phyloP scores from a whole-genome alignment of 345 rosid species.

The Orychophragmus violaceus region DNA sequence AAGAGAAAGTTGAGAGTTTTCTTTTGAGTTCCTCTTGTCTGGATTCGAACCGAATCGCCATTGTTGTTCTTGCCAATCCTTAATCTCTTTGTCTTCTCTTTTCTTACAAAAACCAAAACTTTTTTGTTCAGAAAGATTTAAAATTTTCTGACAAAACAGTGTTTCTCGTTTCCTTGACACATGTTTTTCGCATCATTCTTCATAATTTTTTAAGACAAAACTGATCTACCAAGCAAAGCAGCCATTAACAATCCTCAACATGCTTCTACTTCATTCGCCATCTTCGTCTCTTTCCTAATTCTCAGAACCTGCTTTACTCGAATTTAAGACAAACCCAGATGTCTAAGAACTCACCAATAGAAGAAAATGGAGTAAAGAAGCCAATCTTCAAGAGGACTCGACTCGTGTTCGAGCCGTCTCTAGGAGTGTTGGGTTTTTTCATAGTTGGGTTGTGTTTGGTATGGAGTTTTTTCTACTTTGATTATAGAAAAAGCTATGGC shows the following conservation, averaged over 20 bases:
- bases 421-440: constrained; percentile 63
- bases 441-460: constrained; percentile 47
- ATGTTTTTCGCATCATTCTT: constrained; percentile 32
- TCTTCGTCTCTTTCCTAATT: background rate
- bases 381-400: constrained; percentile 49
- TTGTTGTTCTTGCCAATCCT: constrained; percentile 6
- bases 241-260: constrained; percentile 17
- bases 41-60: constrained; percentile 24
- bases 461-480: constrained; percentile 66
- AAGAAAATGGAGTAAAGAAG: constrained; percentile 30
- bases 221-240: constrained; percentile 33
- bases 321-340: constrained; percentile 19
- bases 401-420: constrained; percentile 58
- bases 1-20: constrained; percentile 28
- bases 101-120: background rate
- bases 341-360: constrained; percentile 40
- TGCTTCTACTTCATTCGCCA: constrained; percentile 16
- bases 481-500: constrained; percentile 52
- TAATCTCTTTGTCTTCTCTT: constrained; percentile 14
- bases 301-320: background rate
- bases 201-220: constrained; percentile 15
- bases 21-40: constrained; percentile 17
- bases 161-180: constrained; percentile 33
- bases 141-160: background rate
- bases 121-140: background rate